Percentiles rank a stretch among this genome's conserved stretches.
Conservation (phyloP, 805 yeast species). For the Candida verbasci region DNA sequence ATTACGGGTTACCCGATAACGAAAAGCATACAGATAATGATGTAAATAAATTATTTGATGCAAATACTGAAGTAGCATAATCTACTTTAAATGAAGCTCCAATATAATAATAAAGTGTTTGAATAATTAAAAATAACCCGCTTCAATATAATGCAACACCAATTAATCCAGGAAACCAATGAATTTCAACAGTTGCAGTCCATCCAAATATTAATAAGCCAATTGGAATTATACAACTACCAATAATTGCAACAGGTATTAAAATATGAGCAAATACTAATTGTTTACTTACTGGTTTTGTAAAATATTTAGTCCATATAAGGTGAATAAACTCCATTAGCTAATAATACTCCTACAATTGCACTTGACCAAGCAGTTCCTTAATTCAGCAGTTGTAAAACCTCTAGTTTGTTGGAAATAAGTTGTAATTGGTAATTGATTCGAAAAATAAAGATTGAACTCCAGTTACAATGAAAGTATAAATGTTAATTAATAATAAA, state of each 20-base stretch:
- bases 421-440: slow-evolving; percentile 57
- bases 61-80: slow-evolving; percentile 55
- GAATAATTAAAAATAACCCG: slow-evolving; percentile 46
- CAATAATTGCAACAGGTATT: slow-evolving; percentile 38
- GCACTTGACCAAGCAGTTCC: slow-evolving; percentile 47
- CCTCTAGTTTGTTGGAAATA: slow-evolving; percentile 41
- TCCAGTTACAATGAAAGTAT: slow-evolving; percentile 51
- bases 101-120: slow-evolving; percentile 47
- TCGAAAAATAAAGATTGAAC: slow-evolving; percentile 55
- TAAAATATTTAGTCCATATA: slow-evolving; percentile 21
- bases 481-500: slow-evolving; percentile 46
- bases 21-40: slow-evolving; percentile 57
- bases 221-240: slow-evolving; percentile 37
- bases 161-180: slow-evolving; percentile 49
- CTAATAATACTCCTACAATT: slow-evolving; percentile 45
- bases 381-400: slow-evolving; percentile 44
- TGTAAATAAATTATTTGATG: slow-evolving; percentile 51
- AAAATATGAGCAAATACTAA: slow-evolving; percentile 39
- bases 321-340: slow-evolving; percentile 26
- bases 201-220: slow-evolving; percentile 48
- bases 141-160: slow-evolving; percentile 37
- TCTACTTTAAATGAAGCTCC: slow-evolving; percentile 40
- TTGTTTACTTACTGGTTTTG: slow-evolving; percentile 14
- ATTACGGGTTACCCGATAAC: slow-evolving; percentile 60
- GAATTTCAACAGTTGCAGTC: slow-evolving; percentile 37